A percentile compares a stretch with the other conserved stretches of the same genome.
phyloP scores from a whole-genome alignment of 1,139 yeast genomes.

The Candida labiduridarum region DNA sequence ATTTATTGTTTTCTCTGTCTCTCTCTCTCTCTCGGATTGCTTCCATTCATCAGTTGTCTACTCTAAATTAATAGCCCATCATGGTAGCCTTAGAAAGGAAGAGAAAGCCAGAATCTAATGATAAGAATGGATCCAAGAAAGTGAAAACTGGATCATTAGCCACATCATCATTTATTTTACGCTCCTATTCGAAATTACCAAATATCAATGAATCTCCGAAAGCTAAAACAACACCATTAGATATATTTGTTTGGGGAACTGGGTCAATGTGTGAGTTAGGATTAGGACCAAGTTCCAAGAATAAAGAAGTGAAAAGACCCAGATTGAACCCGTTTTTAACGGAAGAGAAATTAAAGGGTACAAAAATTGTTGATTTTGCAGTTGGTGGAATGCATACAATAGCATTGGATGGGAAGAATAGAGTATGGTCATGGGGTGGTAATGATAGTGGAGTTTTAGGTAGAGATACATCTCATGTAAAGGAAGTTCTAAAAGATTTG shows the following conservation, averaged over 20 bases:
- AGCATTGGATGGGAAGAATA: slow-evolving; percentile 73
- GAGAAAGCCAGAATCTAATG: slow-evolving; percentile 25
- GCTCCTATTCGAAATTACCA: slow-evolving; percentile 52
- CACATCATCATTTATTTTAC: slow-evolving; percentile 47
- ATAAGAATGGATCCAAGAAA: slow-evolving; percentile 23
- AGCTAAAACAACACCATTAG: slow-evolving; percentile 53
- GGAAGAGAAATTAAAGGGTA: slow-evolving; percentile 54
- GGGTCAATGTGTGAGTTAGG: slow-evolving; percentile 98
- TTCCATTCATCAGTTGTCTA: background rate
- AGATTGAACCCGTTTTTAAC: slow-evolving; percentile 79
- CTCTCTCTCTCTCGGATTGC: background rate
- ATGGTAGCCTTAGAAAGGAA: slow-evolving; percentile 53
- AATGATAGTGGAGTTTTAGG: slow-evolving; percentile 93
- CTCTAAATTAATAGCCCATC: background rate
- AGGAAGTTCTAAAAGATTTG: slow-evolving; percentile 65
- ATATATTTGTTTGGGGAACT: slow-evolving; percentile 91
- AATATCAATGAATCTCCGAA: slow-evolving; percentile 45
- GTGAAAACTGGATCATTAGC: slow-evolving; percentile 29
- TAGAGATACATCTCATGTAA: slow-evolving; percentile 72
- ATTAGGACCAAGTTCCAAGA: slow-evolving; percentile 83
- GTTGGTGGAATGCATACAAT: slow-evolving; percentile 96
- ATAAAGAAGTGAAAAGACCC: slow-evolving; percentile 94
- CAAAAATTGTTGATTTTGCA: slow-evolving; percentile 73
- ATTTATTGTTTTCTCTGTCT: no score
- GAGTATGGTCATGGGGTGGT: slow-evolving; percentile 97